phyloP scores from a whole-genome alignment of 805 yeast species.

The Ogataea minuta region DNA sequence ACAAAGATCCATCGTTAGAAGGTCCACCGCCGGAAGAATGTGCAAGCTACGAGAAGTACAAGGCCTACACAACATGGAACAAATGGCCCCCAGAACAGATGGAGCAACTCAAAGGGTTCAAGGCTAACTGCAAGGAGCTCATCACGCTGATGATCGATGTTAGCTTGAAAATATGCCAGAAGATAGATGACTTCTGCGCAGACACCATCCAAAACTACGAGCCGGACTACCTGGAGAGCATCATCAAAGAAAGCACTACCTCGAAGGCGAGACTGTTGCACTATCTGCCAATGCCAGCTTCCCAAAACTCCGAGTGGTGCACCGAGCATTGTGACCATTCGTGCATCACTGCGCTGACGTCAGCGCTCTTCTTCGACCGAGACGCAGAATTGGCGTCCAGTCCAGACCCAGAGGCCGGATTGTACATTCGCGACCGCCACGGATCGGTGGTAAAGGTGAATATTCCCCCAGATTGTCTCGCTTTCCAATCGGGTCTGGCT shows the following conservation, averaged over 20 bases:
- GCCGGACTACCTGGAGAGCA: constrained; percentile 39
- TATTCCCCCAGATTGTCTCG: constrained; percentile 54
- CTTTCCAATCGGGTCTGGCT: constrained; percentile 62
- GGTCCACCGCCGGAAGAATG: constrained; percentile 43
- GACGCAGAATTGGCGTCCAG: constrained; percentile 28
- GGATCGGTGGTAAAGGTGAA: constrained; percentile 47
- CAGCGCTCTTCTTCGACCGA: constrained; percentile 50
- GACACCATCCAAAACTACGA: constrained; percentile 32
- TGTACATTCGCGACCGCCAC: constrained; percentile 47
- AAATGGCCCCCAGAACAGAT: constrained; percentile 46
- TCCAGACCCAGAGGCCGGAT: constrained; percentile 49
- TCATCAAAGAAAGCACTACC: constrained; percentile 48
- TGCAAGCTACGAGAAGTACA: constrained; percentile 33
- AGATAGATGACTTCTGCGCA: constrained; percentile 47
- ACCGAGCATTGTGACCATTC: constrained; percentile 63
- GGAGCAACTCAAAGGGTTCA: constrained; percentile 35
- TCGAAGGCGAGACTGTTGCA: constrained; percentile 59
- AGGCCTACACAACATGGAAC: constrained; percentile 48
- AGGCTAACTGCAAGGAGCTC: constrained; percentile 37
- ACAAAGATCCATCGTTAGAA: constrained; percentile 40
- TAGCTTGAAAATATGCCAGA: constrained; percentile 49
- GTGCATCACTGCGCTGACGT: constrained; percentile 57
- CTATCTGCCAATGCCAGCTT: constrained; percentile 29
- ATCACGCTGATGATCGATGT: constrained; percentile 47
- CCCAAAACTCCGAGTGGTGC: constrained; percentile 48